Conservation (phyloP, 768 basidiomycete species). For the Tubosaeta sp. region DNA sequence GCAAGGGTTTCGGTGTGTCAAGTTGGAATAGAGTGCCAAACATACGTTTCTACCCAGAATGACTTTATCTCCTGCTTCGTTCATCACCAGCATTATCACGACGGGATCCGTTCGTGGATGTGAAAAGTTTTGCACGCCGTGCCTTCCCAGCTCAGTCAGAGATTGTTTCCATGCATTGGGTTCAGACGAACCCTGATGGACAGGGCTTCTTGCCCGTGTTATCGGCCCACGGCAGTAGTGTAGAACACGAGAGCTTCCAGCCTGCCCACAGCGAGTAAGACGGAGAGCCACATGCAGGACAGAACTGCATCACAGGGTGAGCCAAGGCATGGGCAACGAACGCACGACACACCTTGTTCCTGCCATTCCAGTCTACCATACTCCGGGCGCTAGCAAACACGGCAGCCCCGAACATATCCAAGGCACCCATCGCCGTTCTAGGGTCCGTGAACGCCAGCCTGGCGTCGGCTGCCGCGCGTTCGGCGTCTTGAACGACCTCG, state of each 20-base stretch:
- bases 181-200: constrained; percentile 57
- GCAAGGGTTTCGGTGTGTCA: neutral
- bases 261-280: constrained; percentile 90
- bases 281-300: constrained; percentile 78
- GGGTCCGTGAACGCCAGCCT: constrained; percentile 63
- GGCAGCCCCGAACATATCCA: constrained; percentile 65
- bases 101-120: constrained; percentile 85
- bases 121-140: constrained; percentile 82
- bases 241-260: constrained; percentile 86
- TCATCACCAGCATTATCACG: constrained; percentile 86
- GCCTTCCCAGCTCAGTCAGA: constrained; percentile 40
- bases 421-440: constrained; percentile 46
- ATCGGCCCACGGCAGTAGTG: constrained; percentile 71
- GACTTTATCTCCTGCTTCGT: constrained; percentile 75
- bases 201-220: constrained; percentile 62
- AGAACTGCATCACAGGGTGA: constrained; percentile 55
- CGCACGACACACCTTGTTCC: constrained; percentile 63
- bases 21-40: constrained; percentile 1
- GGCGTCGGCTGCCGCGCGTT: constrained; percentile 35
- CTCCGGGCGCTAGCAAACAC: constrained; percentile 76
- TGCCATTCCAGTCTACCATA: constrained; percentile 88
- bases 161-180: neutral
- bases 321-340: neutral
- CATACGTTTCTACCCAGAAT: constrained; percentile 83
- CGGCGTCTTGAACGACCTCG: constrained; percentile 36